Evolutionary conservation across 495 filamentous ascomycete genomes (phyloP), one percentile per base, ranked within the genome.

Genomic region (Jackrogersella multiformis): DNA sequence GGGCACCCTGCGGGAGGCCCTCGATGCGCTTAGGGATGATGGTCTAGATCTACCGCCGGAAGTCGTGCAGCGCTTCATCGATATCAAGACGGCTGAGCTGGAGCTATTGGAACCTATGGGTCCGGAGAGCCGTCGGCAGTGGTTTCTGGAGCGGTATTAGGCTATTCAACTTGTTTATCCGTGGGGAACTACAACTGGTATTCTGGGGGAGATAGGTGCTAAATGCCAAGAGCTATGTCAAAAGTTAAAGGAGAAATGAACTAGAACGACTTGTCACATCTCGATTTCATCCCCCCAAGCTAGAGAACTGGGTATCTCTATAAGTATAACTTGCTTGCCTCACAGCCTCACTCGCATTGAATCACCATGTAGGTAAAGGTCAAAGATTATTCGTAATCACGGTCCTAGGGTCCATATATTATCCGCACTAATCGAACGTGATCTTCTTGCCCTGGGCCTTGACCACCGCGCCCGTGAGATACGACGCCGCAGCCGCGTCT

Each of bases 371-470:
- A 30, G 6, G 10, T 1, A 18, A 9, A 32, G 26, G n/a, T 12
- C 45, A 41, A 24, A 20, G 15, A 53, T 5, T n/a, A 36, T 30
- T 13, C 6, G 2, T 49, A 23, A 48, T 38, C 56, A 32, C 44
- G 26, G 45, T 54, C 20, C 38, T 48, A 1, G 41, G 20, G 9
- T 15, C 16, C n/a, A 20, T 49, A 1, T 24, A 24, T 16, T 30
- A 24, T 16, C 23, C 20, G 10, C 30, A 34, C 52, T 75, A 92
- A 66, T 92, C 91, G 77, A 97, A 97, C 0, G 85, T 92, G 46
- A 83, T 87, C 80, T 95, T 97, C 81, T 88, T 92, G 42, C 95
- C 95, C 63, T 89, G 81, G n/a, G 82, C 79, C 73, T 90, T 88
- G 12, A 93, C 89, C 75, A 95, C 92, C 7, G 87, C 91, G 48